phyloP scores from a whole-genome alignment of 305 asterid genomes.

The Rubia peregrina region DNA sequence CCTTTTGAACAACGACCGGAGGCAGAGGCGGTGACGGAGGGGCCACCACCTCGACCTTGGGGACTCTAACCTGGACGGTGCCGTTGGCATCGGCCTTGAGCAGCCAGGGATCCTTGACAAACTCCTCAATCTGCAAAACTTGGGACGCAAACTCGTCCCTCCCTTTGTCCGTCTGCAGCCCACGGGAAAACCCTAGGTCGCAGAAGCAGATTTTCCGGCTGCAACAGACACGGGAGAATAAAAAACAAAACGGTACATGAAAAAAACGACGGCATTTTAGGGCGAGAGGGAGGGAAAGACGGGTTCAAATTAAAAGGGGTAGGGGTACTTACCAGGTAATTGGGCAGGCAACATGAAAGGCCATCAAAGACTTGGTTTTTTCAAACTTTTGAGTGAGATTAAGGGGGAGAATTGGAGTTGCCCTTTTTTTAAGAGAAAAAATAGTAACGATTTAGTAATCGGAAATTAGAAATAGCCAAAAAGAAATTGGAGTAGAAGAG shows the following conservation, averaged over 20 bases:
- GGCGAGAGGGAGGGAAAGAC: constrained; percentile 13
- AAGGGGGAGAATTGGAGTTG: constrained; percentile 1
- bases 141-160: constrained; percentile 52
- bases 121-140: constrained; percentile 60
- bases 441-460: neutral
- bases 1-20: neutral
- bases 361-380: constrained; percentile 36
- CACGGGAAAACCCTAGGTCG: constrained; percentile 55
- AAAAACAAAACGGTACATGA: neutral
- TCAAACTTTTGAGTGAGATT: constrained; percentile 22
- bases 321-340: constrained; percentile 62
- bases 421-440: constrained; percentile 4
- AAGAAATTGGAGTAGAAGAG: constrained; percentile 2
- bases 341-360: constrained; percentile 95
- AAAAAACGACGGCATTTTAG: constrained; percentile 12
- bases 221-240: constrained; percentile 2
- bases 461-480: constrained; percentile 5
- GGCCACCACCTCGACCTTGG: no score
- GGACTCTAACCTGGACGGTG: no score
- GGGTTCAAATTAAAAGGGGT: constrained; percentile 16
- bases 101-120: constrained; percentile 83
- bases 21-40: no score
- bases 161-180: constrained; percentile 52
- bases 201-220: constrained; percentile 91
- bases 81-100: neutral